These are phyloP conservation scores for Suaeda aralocaspica DNA, from an alignment of 148 eudicot genomes.

Conservation along the genomic window DNA sequence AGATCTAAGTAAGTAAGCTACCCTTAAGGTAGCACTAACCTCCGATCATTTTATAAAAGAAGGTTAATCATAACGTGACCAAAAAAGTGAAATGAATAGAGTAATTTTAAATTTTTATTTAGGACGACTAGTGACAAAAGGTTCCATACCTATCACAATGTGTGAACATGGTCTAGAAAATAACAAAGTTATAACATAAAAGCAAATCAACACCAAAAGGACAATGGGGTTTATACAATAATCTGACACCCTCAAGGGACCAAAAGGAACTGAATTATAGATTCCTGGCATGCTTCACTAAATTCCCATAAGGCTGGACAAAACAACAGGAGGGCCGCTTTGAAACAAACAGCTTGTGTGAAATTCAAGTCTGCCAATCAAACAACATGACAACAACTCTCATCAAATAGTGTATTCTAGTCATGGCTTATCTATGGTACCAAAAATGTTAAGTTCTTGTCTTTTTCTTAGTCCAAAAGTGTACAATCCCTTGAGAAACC, in stretches of 20 bases:
- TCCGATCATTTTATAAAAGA: too few species aligned
- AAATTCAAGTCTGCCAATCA: slow-evolving; percentile 6
- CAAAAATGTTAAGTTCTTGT: too few species aligned
- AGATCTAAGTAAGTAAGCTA: too few species aligned
- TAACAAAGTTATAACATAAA: background rate
- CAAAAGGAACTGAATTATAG: background rate
- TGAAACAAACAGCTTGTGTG: background rate
- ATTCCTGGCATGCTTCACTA: slow-evolving; percentile 14
- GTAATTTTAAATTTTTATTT: too few species aligned
- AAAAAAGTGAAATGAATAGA: too few species aligned
- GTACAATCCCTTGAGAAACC: background rate
- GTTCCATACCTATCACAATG: background rate
- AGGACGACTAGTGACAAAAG: background rate
- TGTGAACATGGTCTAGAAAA: background rate
- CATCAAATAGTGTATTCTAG: background rate
- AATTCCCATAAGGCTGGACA: slow-evolving; percentile 18
- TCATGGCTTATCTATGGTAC: background rate
- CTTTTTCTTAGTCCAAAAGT: background rate
- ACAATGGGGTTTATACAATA: slow-evolving; percentile 6
- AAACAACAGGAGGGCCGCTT: background rate
- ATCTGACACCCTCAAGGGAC: slow-evolving; percentile 9
- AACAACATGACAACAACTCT: background rate
- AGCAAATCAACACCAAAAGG: slow-evolving; percentile 4
- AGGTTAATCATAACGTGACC: too few species aligned
- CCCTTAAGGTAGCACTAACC: too few species aligned